phyloP scores from a whole-genome alignment of 164 flowering plant species.

The Magnolia officinalis region DNA sequence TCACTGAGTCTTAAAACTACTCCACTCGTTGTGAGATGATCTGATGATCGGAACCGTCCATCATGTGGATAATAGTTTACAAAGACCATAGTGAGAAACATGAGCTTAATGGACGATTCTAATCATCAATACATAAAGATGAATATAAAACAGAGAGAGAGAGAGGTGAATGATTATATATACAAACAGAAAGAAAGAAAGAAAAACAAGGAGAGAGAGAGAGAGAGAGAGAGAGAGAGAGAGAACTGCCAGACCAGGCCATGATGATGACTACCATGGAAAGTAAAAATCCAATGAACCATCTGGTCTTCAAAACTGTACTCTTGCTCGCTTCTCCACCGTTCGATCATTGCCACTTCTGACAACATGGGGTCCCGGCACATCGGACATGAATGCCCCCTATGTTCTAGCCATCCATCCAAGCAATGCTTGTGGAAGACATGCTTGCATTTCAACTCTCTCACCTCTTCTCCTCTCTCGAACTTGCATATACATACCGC shows the following conservation, averaged over 20 bases:
- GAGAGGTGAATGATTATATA: no score
- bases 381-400: conserved; percentile 4
- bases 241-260: not conserved
- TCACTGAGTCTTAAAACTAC: no score
- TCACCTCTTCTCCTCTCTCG: conserved; percentile 7
- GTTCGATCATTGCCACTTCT: conserved; percentile 19
- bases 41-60: no score
- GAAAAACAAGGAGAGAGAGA: no score
- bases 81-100: no score
- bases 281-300: conserved; percentile 25
- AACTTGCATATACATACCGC: conserved; percentile 9
- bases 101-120: no score
- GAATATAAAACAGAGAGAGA: no score
- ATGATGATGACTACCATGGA: conserved; percentile 24
- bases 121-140: no score
- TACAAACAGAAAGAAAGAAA: no score
- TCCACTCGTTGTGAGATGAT: no score
- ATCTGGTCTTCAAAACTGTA: conserved; percentile 34
- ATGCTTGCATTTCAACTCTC: conserved; percentile 9
- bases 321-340: conserved; percentile 14
- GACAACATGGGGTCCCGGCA: conserved; percentile 26
- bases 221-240: no score
- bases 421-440: conserved; percentile 13
- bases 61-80: no score
- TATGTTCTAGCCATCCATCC: conserved; percentile 7